Conservation (phyloP, 108 stramenopile genomes). For the Aurantiochytrium sp. region DNA sequence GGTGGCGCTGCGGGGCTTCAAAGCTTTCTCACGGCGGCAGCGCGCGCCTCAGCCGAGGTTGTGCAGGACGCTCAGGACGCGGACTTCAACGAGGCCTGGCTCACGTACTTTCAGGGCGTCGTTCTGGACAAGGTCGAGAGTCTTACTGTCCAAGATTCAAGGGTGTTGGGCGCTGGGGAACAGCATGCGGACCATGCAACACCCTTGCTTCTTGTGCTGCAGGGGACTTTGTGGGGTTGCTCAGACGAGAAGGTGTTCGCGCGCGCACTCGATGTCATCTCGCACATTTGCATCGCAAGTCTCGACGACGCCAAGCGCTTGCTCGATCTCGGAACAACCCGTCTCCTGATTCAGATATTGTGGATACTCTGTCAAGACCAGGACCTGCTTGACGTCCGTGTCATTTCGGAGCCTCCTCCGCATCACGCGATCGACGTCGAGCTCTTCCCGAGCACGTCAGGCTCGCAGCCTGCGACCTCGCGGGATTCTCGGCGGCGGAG, state of each 20-base stretch:
- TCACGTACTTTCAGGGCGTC: background rate
- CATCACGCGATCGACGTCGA: too few species aligned
- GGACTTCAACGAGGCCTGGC: background rate
- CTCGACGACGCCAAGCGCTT: background rate
- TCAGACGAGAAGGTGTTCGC: background rate
- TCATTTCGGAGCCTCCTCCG: too few species aligned
- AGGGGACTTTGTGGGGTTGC: background rate
- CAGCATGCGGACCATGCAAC: background rate
- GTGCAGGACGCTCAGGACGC: background rate
- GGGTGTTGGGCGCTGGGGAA: background rate
- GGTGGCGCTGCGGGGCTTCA: background rate
- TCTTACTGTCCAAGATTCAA: background rate
- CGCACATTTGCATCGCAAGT: background rate
- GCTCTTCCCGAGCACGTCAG: too few species aligned
- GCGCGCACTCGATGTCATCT: background rate
- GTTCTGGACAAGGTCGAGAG: background rate
- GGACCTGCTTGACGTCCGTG: too few species aligned
- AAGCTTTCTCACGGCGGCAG: too few species aligned
- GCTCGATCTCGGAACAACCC: background rate
- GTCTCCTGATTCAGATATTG: too few species aligned
- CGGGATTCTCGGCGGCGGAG: too few species aligned
- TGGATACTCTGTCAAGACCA: too few species aligned
- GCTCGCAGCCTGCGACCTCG: too few species aligned
- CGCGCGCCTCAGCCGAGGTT: too few species aligned
- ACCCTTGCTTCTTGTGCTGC: background rate